Base-by-base conservation (phyloP, 345 rosid genomes). In the Triadica sebifera region DNA sequence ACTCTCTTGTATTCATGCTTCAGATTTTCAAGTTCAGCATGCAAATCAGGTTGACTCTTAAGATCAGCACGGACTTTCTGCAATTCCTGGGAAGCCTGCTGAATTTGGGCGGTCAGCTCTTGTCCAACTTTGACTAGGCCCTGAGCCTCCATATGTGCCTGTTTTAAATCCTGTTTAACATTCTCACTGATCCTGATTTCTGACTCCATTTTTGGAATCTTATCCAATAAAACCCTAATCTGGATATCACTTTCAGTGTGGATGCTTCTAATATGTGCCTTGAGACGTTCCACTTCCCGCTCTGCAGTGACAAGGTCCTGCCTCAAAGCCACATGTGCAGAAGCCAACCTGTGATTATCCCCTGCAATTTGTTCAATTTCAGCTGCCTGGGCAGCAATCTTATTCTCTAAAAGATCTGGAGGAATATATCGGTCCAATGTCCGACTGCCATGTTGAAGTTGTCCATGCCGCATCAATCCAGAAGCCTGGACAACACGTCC, bases 181-280 rank as follows among this genome's bases (percentile, higher is more conserved):
- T 77, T 85, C 65, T 92, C 97, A 74, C 89, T 86, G 47, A 83
- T 88, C 77, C 84, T 79, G 38, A 88, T 80, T 59, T 79, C 84
- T 45, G 75, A 76, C 74, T 92, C 97, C 83, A 81, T 77, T 84
- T 85, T 92, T 0, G 78, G 79, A 59, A 89, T 87, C 76, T 92
- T 92, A 66, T 92, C 97, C 55, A 79, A 69, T 60, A 87, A 78
- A 29, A 85, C 86, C 80, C 87, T 86, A 73, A 94, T 86, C 83
- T 89, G 96, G 77, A 87, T 86, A 80, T 90, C 96, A 66, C 87
- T 84, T 60, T 92, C 97, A 47, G 88, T 84, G 75, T 87, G 90
- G 12, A 83, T 87, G 83, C 93, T 89, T 75, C 80, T 85, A 43
- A 94, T 85, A 70, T 86, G 96, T 73, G 92, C 91, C 82, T 81